A percentile compares a stretch with the other conserved stretches of the same genome.
These are phyloP conservation scores for Triticum urartu DNA, from an alignment of 176 grass and related monocot genomes.

Conservation along the genomic window DNA sequence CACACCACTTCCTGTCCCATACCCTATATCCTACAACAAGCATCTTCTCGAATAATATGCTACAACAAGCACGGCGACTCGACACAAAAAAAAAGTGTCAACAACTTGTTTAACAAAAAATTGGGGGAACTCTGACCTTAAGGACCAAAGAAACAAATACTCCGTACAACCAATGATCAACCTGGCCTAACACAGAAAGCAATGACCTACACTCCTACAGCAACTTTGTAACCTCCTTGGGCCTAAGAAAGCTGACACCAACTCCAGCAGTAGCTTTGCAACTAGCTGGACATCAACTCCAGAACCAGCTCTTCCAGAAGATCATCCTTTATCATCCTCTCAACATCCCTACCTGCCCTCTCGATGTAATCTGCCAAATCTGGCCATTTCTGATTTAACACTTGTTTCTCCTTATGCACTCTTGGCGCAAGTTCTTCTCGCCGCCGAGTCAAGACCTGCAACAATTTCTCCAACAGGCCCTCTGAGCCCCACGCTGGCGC, in stretches of 20 bases:
- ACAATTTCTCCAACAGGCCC: slow-evolving; percentile 68
- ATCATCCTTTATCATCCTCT: slow-evolving; percentile 66
- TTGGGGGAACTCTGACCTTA: not conserved
- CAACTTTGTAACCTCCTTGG: not conserved
- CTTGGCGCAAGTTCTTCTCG: slow-evolving; percentile 28
- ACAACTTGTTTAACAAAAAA: slow-evolving; percentile 31
- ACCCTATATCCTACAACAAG: not conserved
- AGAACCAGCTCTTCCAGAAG: slow-evolving; percentile 68
- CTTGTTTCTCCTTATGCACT: slow-evolving; percentile 35
- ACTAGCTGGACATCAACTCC: slow-evolving; percentile 43
- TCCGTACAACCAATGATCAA: not conserved
- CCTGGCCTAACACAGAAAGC: not conserved
- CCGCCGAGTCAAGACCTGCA: slow-evolving; percentile 45
- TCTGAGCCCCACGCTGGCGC: slow-evolving; percentile 72
- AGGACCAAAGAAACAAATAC: slow-evolving; percentile 11
- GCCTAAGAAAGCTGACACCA: slow-evolving; percentile 10
- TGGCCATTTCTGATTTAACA: slow-evolving; percentile 51
- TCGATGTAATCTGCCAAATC: slow-evolving; percentile 51
- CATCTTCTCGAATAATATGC: not conserved
- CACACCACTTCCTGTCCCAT: not conserved
- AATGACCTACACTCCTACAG: not conserved
- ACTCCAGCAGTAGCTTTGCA: not conserved
- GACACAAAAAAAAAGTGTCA: slow-evolving; percentile 22
- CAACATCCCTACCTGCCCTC: slow-evolving; percentile 65
- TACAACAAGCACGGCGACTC: slow-evolving; percentile 27